Percentiles rank a stretch among this genome's conserved stretches.
These are phyloP conservation scores for Auricularia sp. DNA, from an alignment of 768 basidiomycete species.

Conservation along the genomic window DNA sequence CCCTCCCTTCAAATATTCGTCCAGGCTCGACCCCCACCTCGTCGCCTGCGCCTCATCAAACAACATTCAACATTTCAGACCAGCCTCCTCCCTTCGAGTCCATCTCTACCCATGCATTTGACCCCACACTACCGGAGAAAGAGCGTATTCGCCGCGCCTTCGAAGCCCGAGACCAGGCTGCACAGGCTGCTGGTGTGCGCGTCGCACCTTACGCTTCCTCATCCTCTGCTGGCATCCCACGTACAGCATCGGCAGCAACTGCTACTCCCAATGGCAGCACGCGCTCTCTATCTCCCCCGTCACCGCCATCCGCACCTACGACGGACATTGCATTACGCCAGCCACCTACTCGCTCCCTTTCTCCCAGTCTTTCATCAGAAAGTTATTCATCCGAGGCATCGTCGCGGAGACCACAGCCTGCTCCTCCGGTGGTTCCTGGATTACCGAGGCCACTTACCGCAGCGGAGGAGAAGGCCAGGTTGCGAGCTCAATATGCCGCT, in stretches of 20 bases:
- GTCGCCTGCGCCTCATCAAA: slow-evolving; percentile 13
- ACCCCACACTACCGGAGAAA: slow-evolving; percentile 9
- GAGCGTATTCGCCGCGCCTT: slow-evolving; percentile 9
- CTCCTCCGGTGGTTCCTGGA: slow-evolving; percentile 7
- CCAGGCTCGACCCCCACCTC: slow-evolving; percentile 10
- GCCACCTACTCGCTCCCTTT: slow-evolving; percentile 13
- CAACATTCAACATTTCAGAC: slow-evolving; percentile 5
- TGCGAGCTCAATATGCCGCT: slow-evolving; percentile 53
- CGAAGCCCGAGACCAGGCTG: slow-evolving; percentile 8
- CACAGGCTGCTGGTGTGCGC: slow-evolving; percentile 19
- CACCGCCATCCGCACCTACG: neutral
- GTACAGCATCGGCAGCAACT: slow-evolving; percentile 11
- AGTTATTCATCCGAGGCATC: slow-evolving; percentile 11
- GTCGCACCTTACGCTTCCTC: slow-evolving; percentile 12
- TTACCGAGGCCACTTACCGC: slow-evolving; percentile 39
- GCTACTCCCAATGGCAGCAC: slow-evolving; percentile 13
- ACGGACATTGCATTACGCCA: slow-evolving; percentile 13
- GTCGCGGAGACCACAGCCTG: slow-evolving; percentile 16
- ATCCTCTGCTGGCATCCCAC: slow-evolving; percentile 13
- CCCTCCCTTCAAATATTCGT: too few relatives aligned
- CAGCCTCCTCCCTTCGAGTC: neutral
- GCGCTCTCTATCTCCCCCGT: slow-evolving; percentile 14
- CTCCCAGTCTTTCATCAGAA: neutral
- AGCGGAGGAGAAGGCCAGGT: slow-evolving; percentile 67
- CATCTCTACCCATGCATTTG: neutral